Percentiles rank a stretch among this genome's conserved stretches.
Conservation (phyloP, 345 rosid species). For the Pistacia atlantica region DNA sequence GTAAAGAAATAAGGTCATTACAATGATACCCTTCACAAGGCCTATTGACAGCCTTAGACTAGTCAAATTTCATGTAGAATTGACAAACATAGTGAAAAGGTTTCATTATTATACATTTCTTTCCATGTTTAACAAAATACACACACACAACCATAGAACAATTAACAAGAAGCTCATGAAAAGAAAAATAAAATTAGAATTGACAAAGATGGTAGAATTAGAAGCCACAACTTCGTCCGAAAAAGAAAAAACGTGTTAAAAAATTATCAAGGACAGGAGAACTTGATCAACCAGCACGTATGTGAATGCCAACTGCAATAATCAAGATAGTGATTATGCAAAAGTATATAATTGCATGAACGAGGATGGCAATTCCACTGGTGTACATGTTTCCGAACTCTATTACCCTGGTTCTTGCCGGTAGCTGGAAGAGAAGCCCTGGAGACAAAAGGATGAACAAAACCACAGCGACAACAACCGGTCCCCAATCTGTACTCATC, state of each 20-base stretch:
- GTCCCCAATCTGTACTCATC: slow-evolving; percentile 91
- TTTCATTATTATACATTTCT: not conserved
- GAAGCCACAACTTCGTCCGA: not conserved
- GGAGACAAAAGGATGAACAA: slow-evolving; percentile 88
- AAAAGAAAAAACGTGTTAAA: not conserved
- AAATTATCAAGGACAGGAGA: not conserved
- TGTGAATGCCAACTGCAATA: slow-evolving; percentile 68
- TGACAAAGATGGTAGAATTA: not conserved
- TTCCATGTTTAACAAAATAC: not conserved
- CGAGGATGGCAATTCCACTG: slow-evolving; percentile 82
- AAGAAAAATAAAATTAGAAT: not conserved
- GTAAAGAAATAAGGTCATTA: too few relatives aligned
- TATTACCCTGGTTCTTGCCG: slow-evolving; percentile 67
- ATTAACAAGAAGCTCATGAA: not conserved
- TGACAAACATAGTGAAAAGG: not conserved
- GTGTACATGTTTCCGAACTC: slow-evolving; percentile 97
- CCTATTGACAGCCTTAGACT: not conserved
- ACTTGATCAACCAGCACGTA: slow-evolving; percentile 39
- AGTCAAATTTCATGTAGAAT: not conserved
- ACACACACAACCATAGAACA: slow-evolving; percentile 4
- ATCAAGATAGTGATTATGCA: slow-evolving; percentile 80
- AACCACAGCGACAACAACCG: slow-evolving; percentile 64
- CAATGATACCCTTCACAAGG: not conserved
- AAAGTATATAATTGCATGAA: slow-evolving; percentile 84
- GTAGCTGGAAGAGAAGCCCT: slow-evolving; percentile 85